A percentile compares a stretch with the other conserved stretches of the same genome.
These are phyloP conservation scores for Leucosporidium yakuticum DNA, from an alignment of 768 basidiomycete genomes.

Conservation along the genomic window DNA sequence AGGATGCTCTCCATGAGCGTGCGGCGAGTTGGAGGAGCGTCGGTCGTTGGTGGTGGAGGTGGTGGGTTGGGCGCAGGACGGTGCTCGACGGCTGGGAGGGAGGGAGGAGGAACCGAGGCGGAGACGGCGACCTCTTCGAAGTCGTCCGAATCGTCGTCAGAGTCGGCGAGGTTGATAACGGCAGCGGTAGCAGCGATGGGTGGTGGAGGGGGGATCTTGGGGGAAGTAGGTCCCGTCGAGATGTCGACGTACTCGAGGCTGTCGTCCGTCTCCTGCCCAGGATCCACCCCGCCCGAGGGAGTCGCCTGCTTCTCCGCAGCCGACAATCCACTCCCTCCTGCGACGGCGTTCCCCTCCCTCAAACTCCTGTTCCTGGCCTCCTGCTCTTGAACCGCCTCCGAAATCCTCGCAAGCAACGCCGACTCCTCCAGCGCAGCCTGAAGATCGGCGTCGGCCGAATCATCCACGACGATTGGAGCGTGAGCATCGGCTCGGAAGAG, in stretches of 20 bases:
- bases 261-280: conserved; percentile 36
- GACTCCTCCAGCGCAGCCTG: conserved; percentile 11
- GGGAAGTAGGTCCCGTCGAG: not conserved
- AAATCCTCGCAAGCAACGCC: not conserved
- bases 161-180: not conserved
- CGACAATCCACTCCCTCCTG: not conserved
- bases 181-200: not conserved
- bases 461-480: not conserved
- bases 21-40: not conserved
- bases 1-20: conserved; percentile 20
- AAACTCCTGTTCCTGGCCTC: not conserved
- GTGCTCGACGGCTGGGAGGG: not conserved
- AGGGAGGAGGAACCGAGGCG: not conserved
- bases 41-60: not conserved
- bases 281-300: not conserved
- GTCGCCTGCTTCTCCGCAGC: not conserved
- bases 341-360: not conserved
- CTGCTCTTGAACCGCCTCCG: not conserved
- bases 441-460: conserved; percentile 13
- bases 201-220: not conserved
- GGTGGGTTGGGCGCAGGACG: not conserved
- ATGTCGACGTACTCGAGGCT: conserved; percentile 33
- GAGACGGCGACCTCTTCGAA: conserved; percentile 36
- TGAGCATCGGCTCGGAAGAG: conserved; percentile 7
- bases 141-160: conserved; percentile 38